phyloP scores from a whole-genome alignment of 2,329 filamentous ascomycete species.

The Exophiala oligosperma region DNA sequence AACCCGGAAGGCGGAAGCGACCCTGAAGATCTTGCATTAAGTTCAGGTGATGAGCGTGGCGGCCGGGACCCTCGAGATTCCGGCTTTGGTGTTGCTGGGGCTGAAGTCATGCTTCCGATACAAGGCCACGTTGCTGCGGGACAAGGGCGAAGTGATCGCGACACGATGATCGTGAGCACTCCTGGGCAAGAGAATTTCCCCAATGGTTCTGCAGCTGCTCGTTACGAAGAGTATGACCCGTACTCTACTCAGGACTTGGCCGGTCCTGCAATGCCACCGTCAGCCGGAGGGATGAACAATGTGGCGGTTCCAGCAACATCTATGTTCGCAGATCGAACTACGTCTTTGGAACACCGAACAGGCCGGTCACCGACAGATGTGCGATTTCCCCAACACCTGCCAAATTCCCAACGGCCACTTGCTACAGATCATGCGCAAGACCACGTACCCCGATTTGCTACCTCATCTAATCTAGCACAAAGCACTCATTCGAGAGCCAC shows the following conservation, averaged over 20 bases:
- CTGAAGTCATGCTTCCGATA: conserved; percentile 6
- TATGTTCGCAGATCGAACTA: conserved; percentile 12
- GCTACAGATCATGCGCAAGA: conserved; percentile 4
- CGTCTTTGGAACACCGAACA: conserved; percentile 11
- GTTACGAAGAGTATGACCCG: not conserved
- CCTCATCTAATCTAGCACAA: conserved; percentile 7
- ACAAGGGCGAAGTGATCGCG: not conserved
- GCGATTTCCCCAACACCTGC: conserved; percentile 13
- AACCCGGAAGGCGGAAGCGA: conserved; percentile 5
- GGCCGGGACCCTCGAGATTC: conserved; percentile 16
- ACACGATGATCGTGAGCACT: not conserved
- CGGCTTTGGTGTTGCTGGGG: conserved; percentile 17
- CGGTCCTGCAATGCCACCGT: not conserved
- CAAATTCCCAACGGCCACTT: conserved; percentile 2
- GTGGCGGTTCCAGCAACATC: conserved; percentile 5
- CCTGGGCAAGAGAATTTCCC: not conserved
- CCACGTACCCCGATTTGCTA: conserved; percentile 10
- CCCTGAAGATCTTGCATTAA: conserved; percentile 15
- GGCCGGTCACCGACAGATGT: conserved; percentile 4
- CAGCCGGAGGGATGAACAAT: not conserved
- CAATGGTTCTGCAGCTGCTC: not conserved
- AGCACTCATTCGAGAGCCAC: conserved; percentile 17
- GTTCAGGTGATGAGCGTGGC: conserved; percentile 10
- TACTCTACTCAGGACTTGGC: conserved; percentile 5
- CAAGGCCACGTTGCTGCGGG: not conserved